phyloP scores from a whole-genome alignment of 257 asterid species.

The Solanum arcanum region DNA sequence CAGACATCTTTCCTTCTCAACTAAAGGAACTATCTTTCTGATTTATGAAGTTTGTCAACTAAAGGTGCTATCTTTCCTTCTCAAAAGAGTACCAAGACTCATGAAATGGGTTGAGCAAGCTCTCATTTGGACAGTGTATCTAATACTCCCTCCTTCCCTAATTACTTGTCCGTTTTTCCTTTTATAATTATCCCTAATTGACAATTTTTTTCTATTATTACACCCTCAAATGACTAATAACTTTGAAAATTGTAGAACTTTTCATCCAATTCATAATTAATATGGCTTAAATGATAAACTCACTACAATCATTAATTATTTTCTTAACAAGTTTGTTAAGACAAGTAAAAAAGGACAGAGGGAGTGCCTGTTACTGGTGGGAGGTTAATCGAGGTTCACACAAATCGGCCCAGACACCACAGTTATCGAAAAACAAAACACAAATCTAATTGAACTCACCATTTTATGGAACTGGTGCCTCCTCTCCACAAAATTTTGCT shows the following conservation, averaged over 20 bases:
- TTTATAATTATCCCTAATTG: no score
- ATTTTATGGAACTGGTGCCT: conserved; percentile 62
- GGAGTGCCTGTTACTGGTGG: neutral
- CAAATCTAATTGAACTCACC: conserved; percentile 20
- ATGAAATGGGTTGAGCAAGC: neutral
- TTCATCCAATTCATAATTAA: no score
- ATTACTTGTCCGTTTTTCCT: no score
- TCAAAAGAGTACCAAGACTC: neutral
- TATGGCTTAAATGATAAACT: no score
- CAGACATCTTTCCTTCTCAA: neutral
- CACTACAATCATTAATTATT: no score
- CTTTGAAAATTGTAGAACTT: no score
- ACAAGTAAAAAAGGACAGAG: no score
- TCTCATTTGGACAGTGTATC: neutral
- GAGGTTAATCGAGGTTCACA: neutral
- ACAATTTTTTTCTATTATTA: no score
- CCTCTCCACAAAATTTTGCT: conserved; percentile 55
- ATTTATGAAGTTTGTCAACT: neutral
- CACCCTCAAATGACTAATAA: no score
- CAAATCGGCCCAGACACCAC: neutral
- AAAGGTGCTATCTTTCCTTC: neutral
- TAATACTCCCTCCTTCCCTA: neutral
- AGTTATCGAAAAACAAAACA: neutral
- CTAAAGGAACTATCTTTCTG: neutral
- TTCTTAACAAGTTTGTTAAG: no score